Evolutionary conservation across 1,139 yeast species (phyloP).

Genomic region (Nakaseomyces nivariensis): DNA sequence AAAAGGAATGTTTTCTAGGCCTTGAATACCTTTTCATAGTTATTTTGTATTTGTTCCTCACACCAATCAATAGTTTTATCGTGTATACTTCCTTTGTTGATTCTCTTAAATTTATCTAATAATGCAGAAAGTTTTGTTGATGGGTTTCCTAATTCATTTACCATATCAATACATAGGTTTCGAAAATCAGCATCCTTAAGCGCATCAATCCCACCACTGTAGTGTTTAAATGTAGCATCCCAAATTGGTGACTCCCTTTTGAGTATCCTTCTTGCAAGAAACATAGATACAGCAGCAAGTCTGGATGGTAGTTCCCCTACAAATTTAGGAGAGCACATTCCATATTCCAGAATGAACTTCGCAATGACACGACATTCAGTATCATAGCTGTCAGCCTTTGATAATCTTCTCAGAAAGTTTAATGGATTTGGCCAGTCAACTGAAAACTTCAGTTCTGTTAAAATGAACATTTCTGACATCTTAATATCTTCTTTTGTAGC

Average conservation of each 20-base stretch:
- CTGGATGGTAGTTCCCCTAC: conserved; percentile 68
- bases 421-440: conserved; percentile 89
- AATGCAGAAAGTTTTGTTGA: conserved; percentile 24
- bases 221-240: conserved; percentile 72
- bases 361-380: conserved; percentile 83
- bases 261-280: conserved; percentile 67
- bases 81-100: conserved; percentile 16
- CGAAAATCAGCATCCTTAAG: conserved; percentile 14
- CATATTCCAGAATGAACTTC: conserved; percentile 75
- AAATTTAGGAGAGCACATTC: conserved; percentile 69
- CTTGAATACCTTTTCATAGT: conserved; percentile 1
- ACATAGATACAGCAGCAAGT: conserved; percentile 86
- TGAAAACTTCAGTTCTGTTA: conserved; percentile 67
- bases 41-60: background rate
- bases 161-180: conserved; percentile 14
- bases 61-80: conserved; percentile 13
- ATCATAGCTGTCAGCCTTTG: conserved; percentile 91
- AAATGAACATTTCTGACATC: conserved; percentile 74
- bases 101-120: conserved; percentile 19
- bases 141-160: conserved; percentile 24
- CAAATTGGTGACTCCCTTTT: conserved; percentile 44
- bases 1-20: background rate
- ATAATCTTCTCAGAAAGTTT: conserved; percentile 83
- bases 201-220: conserved; percentile 55
- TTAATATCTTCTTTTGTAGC: conserved; percentile 78